Percentiles rank a stretch among this genome's conserved stretches.
phyloP scores from a whole-genome alignment of 306 rosid species.

The Mimosa pudica region DNA sequence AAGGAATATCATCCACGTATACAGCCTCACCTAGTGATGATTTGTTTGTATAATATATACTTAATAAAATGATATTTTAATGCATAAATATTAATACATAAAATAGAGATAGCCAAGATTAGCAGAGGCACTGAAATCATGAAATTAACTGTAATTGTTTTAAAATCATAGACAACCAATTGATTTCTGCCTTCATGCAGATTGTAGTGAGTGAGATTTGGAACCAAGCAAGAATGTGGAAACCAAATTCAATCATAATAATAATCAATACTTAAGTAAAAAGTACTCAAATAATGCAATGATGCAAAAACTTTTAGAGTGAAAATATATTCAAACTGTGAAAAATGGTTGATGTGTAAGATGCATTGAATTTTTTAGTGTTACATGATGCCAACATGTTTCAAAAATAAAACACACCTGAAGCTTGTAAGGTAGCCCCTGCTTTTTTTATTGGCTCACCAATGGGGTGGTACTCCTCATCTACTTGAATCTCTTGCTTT shows the following conservation, averaged over 20 bases:
- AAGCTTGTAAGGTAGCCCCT: slow-evolving; percentile 79
- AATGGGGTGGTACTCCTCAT: slow-evolving; percentile 58
- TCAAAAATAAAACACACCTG: slow-evolving; percentile 55
- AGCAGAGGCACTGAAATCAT: not conserved
- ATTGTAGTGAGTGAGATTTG: not conserved
- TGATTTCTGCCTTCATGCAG: not conserved
- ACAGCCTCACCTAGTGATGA: slow-evolving; percentile 81
- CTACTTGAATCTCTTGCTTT: slow-evolving; percentile 56
- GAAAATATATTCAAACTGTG: not conserved
- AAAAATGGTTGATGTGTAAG: not conserved
- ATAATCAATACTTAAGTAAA: not conserved
- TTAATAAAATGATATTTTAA: slow-evolving; percentile 27
- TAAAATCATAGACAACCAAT: not conserved
- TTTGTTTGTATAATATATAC: slow-evolving; percentile 26
- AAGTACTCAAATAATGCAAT: not conserved
- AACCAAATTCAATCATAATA: not conserved
- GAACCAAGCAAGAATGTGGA: not conserved
- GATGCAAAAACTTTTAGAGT: not conserved
- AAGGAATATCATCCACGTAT: slow-evolving; percentile 91
- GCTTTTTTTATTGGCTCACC: slow-evolving; percentile 68
- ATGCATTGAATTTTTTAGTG: not conserved
- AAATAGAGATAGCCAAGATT: slow-evolving; percentile 13
- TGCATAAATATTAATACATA: not conserved
- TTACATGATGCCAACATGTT: not conserved
- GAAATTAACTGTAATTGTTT: not conserved